phyloP scores from a whole-genome alignment of 106 monocot genomes.

The Phalaenopsis aphrodite region DNA sequence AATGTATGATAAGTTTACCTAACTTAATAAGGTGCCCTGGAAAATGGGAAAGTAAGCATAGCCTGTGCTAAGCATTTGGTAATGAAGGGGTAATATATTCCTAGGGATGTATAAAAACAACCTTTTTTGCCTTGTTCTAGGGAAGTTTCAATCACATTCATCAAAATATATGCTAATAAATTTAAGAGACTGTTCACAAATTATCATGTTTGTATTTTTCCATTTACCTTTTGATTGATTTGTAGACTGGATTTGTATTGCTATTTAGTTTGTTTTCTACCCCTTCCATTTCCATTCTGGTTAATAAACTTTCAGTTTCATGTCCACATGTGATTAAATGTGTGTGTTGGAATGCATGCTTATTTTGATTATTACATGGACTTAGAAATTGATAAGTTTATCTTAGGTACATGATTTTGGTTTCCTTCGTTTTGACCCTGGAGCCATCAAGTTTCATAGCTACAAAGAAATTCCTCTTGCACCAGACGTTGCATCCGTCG shows the following conservation, averaged over 20 bases:
- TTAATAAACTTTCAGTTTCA: neutral
- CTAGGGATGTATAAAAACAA: neutral
- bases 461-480: constrained; percentile 89
- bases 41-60: neutral
- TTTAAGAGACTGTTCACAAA: neutral
- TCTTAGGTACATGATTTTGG: constrained; percentile 95
- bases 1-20: neutral
- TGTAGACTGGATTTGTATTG: neutral
- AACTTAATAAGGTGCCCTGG: neutral
- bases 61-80: neutral
- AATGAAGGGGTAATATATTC: neutral
- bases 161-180: neutral
- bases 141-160: neutral
- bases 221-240: neutral
- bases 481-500: constrained; percentile 93
- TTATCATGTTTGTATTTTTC: neutral
- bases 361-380: neutral
- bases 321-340: neutral
- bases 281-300: neutral
- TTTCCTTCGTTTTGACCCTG: constrained; percentile 85
- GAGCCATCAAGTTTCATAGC: constrained; percentile 73
- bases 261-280: neutral
- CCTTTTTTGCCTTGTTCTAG: neutral
- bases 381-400: constrained; percentile 7
- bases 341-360: neutral